phyloP scores from a whole-genome alignment of 2,329 filamentous ascomycete species.

The Cadophora sp. region DNA sequence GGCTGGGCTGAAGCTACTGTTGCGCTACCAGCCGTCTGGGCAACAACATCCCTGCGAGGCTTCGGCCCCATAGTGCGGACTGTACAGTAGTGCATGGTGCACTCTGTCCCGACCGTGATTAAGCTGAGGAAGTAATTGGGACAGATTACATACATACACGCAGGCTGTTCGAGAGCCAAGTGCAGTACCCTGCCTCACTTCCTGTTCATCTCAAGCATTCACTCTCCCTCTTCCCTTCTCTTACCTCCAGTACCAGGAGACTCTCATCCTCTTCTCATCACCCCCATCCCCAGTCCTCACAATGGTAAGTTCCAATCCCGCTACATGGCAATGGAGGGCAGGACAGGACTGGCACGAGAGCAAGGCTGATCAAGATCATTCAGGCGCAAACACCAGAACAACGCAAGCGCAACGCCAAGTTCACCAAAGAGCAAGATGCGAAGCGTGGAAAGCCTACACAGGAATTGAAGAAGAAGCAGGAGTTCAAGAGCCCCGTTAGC shows the following conservation, averaged over 20 bases:
- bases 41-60: no score
- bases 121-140: conserved; percentile 9
- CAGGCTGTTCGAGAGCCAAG: no score
- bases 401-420: conserved; percentile 81
- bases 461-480: conserved; percentile 65
- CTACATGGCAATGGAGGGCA: background rate
- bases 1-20: no score
- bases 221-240: background rate
- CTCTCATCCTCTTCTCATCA: background rate
- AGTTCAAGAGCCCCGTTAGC: conserved; percentile 62
- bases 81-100: no score
- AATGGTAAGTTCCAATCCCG: conserved; percentile 32
- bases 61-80: background rate
- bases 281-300: conserved; percentile 18
- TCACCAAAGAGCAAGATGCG: conserved; percentile 73
- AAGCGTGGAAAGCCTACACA: conserved; percentile 78
- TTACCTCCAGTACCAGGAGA: background rate
- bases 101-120: conserved; percentile 14
- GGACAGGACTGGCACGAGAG: background rate
- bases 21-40: no score
- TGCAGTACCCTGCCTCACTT: background rate
- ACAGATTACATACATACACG: conserved; percentile 28
- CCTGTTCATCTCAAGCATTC: background rate
- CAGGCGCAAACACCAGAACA: conserved; percentile 87
- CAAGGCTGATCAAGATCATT: conserved; percentile 20